Evolutionary conservation across 2,329 filamentous ascomycete species (phyloP), one percentile per base, ranked within the genome.

Genomic region (Fusarium circinatum): DNA sequence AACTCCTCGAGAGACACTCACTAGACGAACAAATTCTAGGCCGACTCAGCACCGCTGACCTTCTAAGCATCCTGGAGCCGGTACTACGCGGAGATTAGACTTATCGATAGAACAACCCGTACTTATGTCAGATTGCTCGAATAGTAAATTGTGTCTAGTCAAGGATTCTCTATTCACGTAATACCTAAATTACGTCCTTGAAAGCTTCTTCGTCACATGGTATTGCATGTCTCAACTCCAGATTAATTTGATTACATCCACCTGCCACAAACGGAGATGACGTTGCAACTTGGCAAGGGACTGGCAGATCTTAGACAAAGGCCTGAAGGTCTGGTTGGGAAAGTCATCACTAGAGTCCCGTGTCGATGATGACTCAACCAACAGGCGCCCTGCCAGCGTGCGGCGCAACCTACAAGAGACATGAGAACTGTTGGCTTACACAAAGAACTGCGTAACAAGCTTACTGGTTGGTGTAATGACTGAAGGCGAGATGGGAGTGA

Each of bases 271-370:
- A 9, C 17, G 24, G 24, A 14, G 17, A 20, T 45, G 44, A 2
- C 12, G 10, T 7, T 0, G 18, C 12, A 45, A 6, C 44, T 20
- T 8, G 24, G 24, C 3, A 26, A 13, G 5, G 1, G 24, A 3
- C 17, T 13, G 24, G 13, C 42, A 45, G 24, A 20, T 20, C 26
- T 26, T 26, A 26, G 26, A 26, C 26, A 24, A 17, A 18, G 6
- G 15, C 12, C n/a, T 11, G 17, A 4, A 8, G 18, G 5, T 15
- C 12, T 13, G 4, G 11, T 12, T 26, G 5, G 42, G n/a, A 13
- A 26, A 11, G 6, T 11, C 14, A 42, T 15, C 2, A 0, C 2
- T 20, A 8, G 12, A 39, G 18, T 6, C 6, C 8, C 11, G 42
- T 20, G 6, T 9, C 24, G 12, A 45, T 26, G 13, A 12, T 26